These are phyloP conservation scores for Hagleromyces aurorensis DNA, from an alignment of 805 yeast species.

Conservation along the genomic window DNA sequence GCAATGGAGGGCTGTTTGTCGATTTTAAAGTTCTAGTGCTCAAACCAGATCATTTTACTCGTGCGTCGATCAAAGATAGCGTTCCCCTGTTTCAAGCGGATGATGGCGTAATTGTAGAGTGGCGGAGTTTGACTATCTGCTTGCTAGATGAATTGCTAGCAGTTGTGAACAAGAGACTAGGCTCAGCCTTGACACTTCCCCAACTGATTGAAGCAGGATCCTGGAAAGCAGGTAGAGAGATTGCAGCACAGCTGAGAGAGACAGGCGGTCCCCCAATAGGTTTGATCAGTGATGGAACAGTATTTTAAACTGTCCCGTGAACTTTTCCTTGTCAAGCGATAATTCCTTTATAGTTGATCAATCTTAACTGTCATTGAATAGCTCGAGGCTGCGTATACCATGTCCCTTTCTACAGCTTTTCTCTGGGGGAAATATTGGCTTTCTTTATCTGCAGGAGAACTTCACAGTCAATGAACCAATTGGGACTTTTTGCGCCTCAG, in stretches of 20 bases:
- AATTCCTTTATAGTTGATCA: too few relatives aligned
- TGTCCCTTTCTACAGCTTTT: too few relatives aligned
- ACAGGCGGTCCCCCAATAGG: conserved; percentile 59
- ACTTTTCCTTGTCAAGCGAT: too few relatives aligned
- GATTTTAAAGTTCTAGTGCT: conserved; percentile 46
- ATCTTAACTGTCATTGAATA: too few relatives aligned
- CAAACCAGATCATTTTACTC: conserved; percentile 34
- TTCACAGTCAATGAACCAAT: too few relatives aligned
- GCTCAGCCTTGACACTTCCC: conserved; percentile 38
- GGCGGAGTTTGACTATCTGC: conserved; percentile 58
- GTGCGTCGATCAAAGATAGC: conserved; percentile 31
- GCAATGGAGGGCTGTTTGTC: conserved; percentile 58
- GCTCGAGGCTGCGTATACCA: too few relatives aligned
- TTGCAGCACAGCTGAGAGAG: conserved; percentile 45
- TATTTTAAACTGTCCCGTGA: conserved; percentile 35
- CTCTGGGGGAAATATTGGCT: too few relatives aligned
- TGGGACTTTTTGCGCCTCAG: too few relatives aligned
- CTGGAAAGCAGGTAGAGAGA: conserved; percentile 59
- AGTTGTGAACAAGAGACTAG: conserved; percentile 40
- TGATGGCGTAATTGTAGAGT: conserved; percentile 56
- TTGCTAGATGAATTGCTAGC: conserved; percentile 47
- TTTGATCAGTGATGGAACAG: conserved; percentile 56
- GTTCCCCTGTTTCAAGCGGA: conserved; percentile 47
- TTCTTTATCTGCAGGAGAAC: too few relatives aligned
- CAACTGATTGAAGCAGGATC: conserved; percentile 62